Evolutionary conservation across 768 basidiomycete genomes (phyloP), one percentile per base, ranked within the genome.

Genomic region (Termitomyces heimii): DNA sequence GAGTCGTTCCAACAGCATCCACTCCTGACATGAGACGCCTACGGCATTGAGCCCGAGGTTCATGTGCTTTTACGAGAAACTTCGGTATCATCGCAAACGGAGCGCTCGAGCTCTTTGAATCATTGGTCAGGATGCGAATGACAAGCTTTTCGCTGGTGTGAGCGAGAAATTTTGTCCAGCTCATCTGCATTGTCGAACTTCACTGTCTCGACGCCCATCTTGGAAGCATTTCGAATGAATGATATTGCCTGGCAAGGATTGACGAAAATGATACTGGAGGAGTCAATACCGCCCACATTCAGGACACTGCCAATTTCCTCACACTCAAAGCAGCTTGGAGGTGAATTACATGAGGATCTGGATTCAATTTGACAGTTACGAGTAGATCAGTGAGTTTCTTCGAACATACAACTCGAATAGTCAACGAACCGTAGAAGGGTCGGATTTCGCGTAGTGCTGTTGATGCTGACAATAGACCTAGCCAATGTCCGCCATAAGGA

Each of bases 101-200:
- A 0, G 96, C 95, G 68, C 96, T 98, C 13, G 98, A 75, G 58
- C 88, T 90, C 75, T 93, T 97, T 43, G 91, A 92, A 73, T 98
- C 97, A 73, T 98, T 96, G 18, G 95, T 94, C 46, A 98, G 80
- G 69, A 99, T 98, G 63, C 97, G 92, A 37, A 98, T 73, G 63
- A 98, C 85, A 46, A 97, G 83, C 72, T 92, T 86, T 12, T 97
- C 95, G 34, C 71, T 65, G 0, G 94, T 92, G 69, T 94, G 85
- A 4, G 79, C 88, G 86, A 16, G 89, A 84, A 59, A 98, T 84
- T 75, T 99, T 99, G 84, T 89, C 82, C 14, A 99, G 76, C 69
- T 99, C 97, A 73, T 99, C 97, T 39, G 83, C 82, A 72, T 98
- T 99, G 77, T 99, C 97, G 68, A 99, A 99, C 3, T 95, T 98